These are phyloP conservation scores for Leccinum obscurum DNA, from an alignment of 768 basidiomycete species.

Conservation along the genomic window DNA sequence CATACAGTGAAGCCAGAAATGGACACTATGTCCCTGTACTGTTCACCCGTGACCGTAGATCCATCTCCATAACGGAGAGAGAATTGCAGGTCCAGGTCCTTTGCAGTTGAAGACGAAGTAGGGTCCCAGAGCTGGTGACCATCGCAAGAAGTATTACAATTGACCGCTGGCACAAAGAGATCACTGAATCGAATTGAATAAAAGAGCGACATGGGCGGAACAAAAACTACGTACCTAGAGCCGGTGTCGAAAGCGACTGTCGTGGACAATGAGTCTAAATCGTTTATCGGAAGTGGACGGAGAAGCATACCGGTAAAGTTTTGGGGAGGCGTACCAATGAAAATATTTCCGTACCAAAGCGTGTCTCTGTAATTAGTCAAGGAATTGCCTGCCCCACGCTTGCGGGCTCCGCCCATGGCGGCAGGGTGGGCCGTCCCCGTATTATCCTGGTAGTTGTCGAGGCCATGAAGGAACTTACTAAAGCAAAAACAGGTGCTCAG, in stretches of 20 bases:
- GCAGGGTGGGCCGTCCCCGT: not conserved
- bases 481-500: not conserved
- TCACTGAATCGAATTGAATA: slow-evolving; percentile 20
- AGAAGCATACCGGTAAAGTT: slow-evolving; percentile 1
- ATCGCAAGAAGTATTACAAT: slow-evolving; percentile 26
- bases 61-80: not conserved
- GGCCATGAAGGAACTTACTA: not conserved
- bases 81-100: slow-evolving; percentile 1
- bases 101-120: slow-evolving; percentile 5
- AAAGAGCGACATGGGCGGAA: not conserved
- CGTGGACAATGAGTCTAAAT: not conserved
- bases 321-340: slow-evolving; percentile 9
- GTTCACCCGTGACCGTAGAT: slow-evolving; percentile 2
- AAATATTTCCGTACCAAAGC: slow-evolving; percentile 10
- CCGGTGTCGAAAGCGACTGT: slow-evolving; percentile 30
- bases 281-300: not conserved
- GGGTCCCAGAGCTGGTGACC: slow-evolving; percentile 35
- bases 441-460: not conserved
- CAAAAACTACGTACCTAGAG: slow-evolving; percentile 7
- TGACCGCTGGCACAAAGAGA: slow-evolving; percentile 25
- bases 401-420: not conserved
- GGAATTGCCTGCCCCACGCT: not conserved
- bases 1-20: slow-evolving; percentile 13
- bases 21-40: slow-evolving; percentile 7
- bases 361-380: not conserved